A percentile compares a stretch with the other conserved stretches of the same genome.
phyloP scores from a whole-genome alignment of 192 early-diverging fungal species.

The Rhizophagus prolifer region DNA sequence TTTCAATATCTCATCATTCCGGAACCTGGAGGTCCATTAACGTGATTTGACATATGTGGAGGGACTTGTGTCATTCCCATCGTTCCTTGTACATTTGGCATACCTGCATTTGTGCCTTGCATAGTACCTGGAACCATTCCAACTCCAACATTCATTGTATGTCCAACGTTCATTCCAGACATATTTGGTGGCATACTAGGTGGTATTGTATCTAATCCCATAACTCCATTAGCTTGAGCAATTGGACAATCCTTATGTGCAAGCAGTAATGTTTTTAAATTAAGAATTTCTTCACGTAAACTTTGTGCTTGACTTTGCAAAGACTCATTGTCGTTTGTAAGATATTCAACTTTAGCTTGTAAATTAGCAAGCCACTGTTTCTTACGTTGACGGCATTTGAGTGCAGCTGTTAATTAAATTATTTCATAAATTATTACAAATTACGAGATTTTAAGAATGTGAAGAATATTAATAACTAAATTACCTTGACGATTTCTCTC shows the following conservation, averaged over 20 bases:
- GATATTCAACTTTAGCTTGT: conserved; percentile 63
- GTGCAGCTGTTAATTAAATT: conserved; percentile 56
- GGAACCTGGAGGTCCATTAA: conserved; percentile 22
- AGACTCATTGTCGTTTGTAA: conserved; percentile 66
- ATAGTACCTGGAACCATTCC: conserved; percentile 34
- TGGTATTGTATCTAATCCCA: conserved; percentile 48
- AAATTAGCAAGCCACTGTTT: conserved; percentile 88
- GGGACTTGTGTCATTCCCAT: conserved; percentile 18
- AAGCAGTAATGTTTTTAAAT: conserved; percentile 71
- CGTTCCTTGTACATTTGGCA: conserved; percentile 7
- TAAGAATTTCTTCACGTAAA: conserved; percentile 72
- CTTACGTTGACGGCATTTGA: conserved; percentile 91
- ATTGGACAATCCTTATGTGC: conserved; percentile 78
- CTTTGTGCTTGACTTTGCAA: conserved; percentile 57
- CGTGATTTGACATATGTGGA: conserved; percentile 26
- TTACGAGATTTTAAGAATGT: not conserved
- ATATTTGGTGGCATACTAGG: conserved; percentile 21
- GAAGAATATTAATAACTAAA: not conserved
- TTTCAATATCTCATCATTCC: conserved; percentile 25
- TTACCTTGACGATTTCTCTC: conserved; percentile 86
- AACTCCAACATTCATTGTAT: not conserved
- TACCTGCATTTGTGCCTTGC: not conserved
- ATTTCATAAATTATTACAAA: not conserved
- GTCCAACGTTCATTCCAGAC: conserved; percentile 8
- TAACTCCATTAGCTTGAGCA: conserved; percentile 65